These are phyloP conservation scores for Vanrija sp. DNA, from an alignment of 1,284 basidiomycete genomes.

Conservation along the genomic window DNA sequence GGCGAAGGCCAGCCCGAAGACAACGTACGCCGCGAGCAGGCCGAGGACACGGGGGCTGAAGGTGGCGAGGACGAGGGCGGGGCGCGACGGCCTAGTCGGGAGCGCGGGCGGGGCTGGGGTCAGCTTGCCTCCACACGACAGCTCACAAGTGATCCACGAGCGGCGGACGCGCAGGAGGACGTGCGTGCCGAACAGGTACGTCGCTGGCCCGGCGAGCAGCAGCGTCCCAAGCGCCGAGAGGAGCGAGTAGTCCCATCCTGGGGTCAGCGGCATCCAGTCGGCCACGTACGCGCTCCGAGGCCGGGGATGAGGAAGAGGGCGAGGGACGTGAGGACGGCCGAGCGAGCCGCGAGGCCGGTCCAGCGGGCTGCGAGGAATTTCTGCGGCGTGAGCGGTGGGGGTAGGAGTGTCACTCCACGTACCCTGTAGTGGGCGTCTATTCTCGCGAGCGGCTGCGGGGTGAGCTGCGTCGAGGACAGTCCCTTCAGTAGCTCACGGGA, in stretches of 20 bases:
- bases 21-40: constrained; percentile 22
- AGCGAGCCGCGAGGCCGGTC: constrained; percentile 15
- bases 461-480: not conserved
- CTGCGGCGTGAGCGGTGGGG: constrained; percentile 16
- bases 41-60: constrained; percentile 18
- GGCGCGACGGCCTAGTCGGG: constrained; percentile 7
- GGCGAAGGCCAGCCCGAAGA: constrained; percentile 18
- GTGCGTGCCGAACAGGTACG: constrained; percentile 57
- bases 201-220: constrained; percentile 43
- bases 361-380: constrained; percentile 32
- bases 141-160: constrained; percentile 32
- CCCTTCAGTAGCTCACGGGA: too few relatives aligned
- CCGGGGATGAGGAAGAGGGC: constrained; percentile 18
- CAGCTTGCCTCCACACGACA: not conserved
- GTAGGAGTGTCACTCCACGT: not conserved
- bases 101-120: constrained; percentile 15
- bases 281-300: constrained; percentile 6
- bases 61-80: constrained; percentile 16
- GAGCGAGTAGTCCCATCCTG: constrained; percentile 11
- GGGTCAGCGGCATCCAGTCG: not conserved
- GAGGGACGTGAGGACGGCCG: constrained; percentile 6
- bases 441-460: constrained; percentile 13
- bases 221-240: constrained; percentile 7
- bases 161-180: constrained; percentile 45
- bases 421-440: constrained; percentile 40